phyloP scores from a whole-genome alignment of 2,329 filamentous ascomycete genomes.

The Fusarium caatingaense region DNA sequence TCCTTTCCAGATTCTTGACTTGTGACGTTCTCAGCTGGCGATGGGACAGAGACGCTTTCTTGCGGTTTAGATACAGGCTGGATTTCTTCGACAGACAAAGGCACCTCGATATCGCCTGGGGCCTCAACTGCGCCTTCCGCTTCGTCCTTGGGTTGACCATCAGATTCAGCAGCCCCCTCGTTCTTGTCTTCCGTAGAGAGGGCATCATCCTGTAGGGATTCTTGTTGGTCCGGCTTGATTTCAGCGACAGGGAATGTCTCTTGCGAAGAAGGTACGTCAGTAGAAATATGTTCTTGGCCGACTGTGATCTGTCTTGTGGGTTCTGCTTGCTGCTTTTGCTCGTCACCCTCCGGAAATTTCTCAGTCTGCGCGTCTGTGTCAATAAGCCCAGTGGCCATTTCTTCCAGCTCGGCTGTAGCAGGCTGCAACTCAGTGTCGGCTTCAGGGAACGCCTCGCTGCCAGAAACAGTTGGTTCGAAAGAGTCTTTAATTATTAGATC shows the following conservation, averaged over 20 bases:
- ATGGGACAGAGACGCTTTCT: neutral
- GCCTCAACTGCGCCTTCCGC: neutral
- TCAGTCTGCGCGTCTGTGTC: neutral
- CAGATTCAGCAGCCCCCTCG: neutral
- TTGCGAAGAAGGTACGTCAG: neutral
- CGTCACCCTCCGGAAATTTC: neutral
- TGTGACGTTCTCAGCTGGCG: neutral
- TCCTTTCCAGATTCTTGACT: neutral
- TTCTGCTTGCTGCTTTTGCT: neutral
- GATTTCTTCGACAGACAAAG: neutral
- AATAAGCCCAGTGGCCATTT: neutral
- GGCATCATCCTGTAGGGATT: neutral
- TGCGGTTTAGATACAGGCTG: neutral
- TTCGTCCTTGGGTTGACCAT: neutral
- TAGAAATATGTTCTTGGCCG: neutral
- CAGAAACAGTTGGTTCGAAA: neutral
- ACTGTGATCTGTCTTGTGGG: neutral
- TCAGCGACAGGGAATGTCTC: neutral
- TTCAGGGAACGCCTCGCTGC: neutral
- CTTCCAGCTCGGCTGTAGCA: neutral
- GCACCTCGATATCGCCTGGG: neutral
- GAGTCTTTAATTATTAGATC: constrained; percentile 30
- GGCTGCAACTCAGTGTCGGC: neutral
- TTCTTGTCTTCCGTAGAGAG: constrained; percentile 15
- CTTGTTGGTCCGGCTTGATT: constrained; percentile 9